phyloP scores from a whole-genome alignment of 495 filamentous ascomycete species.

The Extremus antarcticus region DNA sequence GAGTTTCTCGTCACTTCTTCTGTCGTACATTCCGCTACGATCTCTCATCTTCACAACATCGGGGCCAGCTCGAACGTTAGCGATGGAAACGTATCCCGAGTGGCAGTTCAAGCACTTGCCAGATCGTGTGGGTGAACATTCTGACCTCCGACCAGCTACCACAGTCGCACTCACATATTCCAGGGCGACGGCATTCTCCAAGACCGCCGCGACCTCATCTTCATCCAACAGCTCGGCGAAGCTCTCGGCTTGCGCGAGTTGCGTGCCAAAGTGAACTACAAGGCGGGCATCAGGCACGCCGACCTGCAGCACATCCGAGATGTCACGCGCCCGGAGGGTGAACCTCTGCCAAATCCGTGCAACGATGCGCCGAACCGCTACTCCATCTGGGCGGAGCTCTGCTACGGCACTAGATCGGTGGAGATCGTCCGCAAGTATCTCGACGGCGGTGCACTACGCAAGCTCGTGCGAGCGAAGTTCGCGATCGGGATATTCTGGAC shows the following conservation, averaged over 20 bases:
- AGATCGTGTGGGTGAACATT: neutral
- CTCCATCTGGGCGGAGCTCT: neutral
- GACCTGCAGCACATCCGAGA: neutral
- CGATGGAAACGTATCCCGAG: too few relatives aligned
- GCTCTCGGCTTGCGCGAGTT: neutral
- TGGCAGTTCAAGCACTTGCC: neutral
- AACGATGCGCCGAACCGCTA: neutral
- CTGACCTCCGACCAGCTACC: neutral
- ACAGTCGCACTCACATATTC: neutral
- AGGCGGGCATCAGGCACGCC: neutral
- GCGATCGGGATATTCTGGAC: neutral
- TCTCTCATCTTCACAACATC: neutral
- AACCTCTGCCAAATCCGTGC: too few relatives aligned
- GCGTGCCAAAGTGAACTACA: neutral
- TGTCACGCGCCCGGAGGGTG: too few relatives aligned
- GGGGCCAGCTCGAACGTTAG: too few relatives aligned
- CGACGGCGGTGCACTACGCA: neutral
- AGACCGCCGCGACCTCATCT: neutral
- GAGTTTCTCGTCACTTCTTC: too few relatives aligned
- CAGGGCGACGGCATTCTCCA: slow-evolving; percentile 1
- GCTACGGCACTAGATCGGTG: neutral
- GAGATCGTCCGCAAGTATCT: neutral
- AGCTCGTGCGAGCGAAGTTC: neutral
- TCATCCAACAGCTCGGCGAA: neutral
- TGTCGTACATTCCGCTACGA: too few relatives aligned